Evolutionary conservation across 257 asterid genomes (phyloP).

Genomic region (Fraxinus quadrangulata): DNA sequence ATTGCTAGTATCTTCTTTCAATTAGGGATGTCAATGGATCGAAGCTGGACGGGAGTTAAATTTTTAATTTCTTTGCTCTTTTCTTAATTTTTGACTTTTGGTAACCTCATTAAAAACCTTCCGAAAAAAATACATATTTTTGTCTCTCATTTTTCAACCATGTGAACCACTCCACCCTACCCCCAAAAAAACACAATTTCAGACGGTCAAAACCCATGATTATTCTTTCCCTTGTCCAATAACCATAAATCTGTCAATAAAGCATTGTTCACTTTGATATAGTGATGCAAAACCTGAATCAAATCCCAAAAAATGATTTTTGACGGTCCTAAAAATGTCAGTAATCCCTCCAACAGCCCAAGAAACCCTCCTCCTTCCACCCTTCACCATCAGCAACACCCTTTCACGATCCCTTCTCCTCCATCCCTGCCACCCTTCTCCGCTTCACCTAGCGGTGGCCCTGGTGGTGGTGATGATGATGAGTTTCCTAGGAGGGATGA

Average conservation of each 20-base stretch:
- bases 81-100: no score
- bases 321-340: slow-evolving; percentile 21
- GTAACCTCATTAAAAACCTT: no score
- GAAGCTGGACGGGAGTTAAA: no score
- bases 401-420: slow-evolving; percentile 31
- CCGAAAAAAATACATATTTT: no score
- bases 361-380: slow-evolving; percentile 26
- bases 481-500: slow-evolving; percentile 45
- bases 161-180: no score
- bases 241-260: slow-evolving; percentile 5
- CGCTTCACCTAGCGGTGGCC: neutral
- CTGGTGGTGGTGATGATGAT: slow-evolving; percentile 6
- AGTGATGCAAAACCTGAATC: neutral
- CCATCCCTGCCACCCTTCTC: slow-evolving; percentile 15
- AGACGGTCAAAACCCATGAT: slow-evolving; percentile 13
- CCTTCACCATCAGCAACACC: slow-evolving; percentile 23
- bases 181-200: neutral
- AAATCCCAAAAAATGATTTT: slow-evolving; percentile 1
- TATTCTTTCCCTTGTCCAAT: slow-evolving; percentile 9
- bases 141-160: no score
- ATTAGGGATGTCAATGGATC: no score
- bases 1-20: no score
- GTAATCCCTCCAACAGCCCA: slow-evolving; percentile 21
- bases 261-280: neutral
- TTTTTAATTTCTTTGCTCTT: no score